A percentile compares a stretch with the other conserved stretches of the same genome.
phyloP scores from a whole-genome alignment of 176 grass and related monocot species.

The Dendrocalamus sinicus region DNA sequence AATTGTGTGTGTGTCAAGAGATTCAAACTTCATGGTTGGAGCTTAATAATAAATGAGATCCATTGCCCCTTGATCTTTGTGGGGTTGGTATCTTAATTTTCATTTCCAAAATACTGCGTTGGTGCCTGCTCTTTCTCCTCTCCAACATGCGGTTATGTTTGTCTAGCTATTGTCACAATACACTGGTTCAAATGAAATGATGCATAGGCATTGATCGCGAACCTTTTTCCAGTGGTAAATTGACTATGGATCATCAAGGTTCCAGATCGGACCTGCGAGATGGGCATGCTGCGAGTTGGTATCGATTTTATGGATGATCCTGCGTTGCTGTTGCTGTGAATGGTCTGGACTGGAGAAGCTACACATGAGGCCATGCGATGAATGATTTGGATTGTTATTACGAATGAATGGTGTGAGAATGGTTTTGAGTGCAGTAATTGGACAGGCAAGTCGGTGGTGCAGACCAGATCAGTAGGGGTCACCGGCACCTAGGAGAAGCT shows the following conservation, averaged over 20 bases:
- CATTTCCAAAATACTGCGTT: neutral
- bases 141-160: neutral
- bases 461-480: too few species aligned
- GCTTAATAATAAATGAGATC: conserved; percentile 33
- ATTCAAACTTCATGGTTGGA: conserved; percentile 6
- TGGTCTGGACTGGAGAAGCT: neutral
- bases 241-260: neutral
- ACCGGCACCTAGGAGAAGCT: too few species aligned
- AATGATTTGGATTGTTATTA: neutral
- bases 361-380: neutral
- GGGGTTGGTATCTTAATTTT: neutral
- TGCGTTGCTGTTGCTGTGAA: neutral
- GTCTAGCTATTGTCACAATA: neutral
- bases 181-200: neutral
- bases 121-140: neutral
- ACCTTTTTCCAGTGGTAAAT: neutral
- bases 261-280: neutral
- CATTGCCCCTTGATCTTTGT: conserved; percentile 29
- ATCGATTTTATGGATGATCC: neutral
- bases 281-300: neutral
- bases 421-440: neutral
- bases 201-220: neutral
- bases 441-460: neutral
- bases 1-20: conserved; percentile 13
- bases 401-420: neutral